phyloP scores from a whole-genome alignment of 192 early-diverging fungal species.

The Podila minutissima region DNA sequence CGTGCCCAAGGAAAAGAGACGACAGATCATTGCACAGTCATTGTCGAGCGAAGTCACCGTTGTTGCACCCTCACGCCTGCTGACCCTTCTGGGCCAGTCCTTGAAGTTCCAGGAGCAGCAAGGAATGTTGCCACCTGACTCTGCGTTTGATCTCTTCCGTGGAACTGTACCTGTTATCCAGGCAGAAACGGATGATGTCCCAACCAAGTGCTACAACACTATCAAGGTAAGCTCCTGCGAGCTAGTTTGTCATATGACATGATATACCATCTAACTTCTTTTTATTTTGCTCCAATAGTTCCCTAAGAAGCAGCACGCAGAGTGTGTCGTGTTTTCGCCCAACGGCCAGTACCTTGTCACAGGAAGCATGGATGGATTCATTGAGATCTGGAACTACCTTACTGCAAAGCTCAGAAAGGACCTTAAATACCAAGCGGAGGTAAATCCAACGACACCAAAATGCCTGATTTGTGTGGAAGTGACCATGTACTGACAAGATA shows the following conservation, averaged over 20 bases:
- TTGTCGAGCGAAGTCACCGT: constrained; percentile 72
- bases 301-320: constrained; percentile 87
- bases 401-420: constrained; percentile 92
- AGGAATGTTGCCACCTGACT: constrained; percentile 75
- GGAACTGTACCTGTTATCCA: constrained; percentile 70
- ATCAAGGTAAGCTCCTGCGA: constrained; percentile 71
- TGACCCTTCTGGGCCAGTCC: constrained; percentile 87
- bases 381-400: constrained; percentile 95
- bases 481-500: no score
- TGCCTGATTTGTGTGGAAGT: no score
- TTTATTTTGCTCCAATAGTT: constrained; percentile 61
- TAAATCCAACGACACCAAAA: constrained; percentile 7
- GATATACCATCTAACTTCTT: neutral
- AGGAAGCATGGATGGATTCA: constrained; percentile 93
- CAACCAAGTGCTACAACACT: constrained; percentile 74
- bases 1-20: constrained; percentile 75
- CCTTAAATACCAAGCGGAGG: constrained; percentile 91
- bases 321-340: constrained; percentile 81
- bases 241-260: no score
- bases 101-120: constrained; percentile 91
- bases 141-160: constrained; percentile 83
- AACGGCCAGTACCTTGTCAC: constrained; percentile 87
- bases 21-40: constrained; percentile 78
- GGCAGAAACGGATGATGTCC: constrained; percentile 79
- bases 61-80: constrained; percentile 80